Evolutionary conservation across 164 flowering plant genomes (phyloP), one percentile per base, ranked within the genome.

Genomic region (Platanus orientalis): DNA sequence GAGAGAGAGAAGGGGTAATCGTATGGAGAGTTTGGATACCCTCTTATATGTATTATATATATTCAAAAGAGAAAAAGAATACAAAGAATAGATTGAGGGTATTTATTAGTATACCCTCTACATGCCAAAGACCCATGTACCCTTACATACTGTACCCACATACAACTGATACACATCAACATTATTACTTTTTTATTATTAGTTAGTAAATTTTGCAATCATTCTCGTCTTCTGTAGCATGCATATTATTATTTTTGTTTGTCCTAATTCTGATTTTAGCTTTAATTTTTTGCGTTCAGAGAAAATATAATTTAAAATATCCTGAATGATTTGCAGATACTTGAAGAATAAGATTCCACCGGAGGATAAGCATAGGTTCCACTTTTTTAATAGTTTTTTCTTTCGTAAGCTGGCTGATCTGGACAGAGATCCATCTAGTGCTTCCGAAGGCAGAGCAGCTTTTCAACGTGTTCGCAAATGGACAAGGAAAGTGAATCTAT

Each of bases 311-410:
- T 20, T 56, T 21, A 1, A 24, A 64, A 12, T 28, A 34, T 39
- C 26, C 5, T 64, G 28, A 59, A 51, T 61, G 48, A 47, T 51
- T 63, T 58, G 57, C 89, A 94, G 99, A 68, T 91, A 89, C 65
- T 73, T 94, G 78, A 80, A 88, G 83, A 82, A 80, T 76, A 83
- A 79, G 73, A 80, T 87, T 62, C 68, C 26, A 24, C 68, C 73
- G 0, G 82, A 78, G 68, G 81, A 88, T 26, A 79, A 54, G 66
- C 76, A 72, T 42, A 78, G 80, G 60, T 89, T 84, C 59, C 94
- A 91, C 60, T 94, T 94, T 58, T 91, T 94, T 62, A 94, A 91
- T 73, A 81, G 97, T 74, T 94, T 94, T 68, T 94, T 94, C 89
- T 94, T 91, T 64, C 84, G 96, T 32, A 94, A 94, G 79, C 77